Conservation (phyloP, 257 asterid species). For the Fraxinus excelsior region DNA sequence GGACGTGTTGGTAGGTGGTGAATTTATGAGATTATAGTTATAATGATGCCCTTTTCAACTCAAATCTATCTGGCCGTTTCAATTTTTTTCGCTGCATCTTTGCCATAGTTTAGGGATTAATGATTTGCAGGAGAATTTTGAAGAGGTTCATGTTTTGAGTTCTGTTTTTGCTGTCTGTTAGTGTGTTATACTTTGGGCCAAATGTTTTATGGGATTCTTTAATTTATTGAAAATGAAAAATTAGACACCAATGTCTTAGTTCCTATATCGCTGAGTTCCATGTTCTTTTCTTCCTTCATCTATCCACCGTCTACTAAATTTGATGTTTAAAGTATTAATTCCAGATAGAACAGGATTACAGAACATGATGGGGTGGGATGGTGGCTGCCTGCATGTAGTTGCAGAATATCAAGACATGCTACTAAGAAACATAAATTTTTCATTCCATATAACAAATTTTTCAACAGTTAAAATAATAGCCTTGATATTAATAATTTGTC, state of each 20-base stretch:
- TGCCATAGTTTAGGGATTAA: background rate
- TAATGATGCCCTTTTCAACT: constrained; percentile 11
- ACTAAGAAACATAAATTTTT: background rate
- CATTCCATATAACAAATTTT: background rate
- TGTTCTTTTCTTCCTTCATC: background rate
- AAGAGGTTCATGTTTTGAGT: background rate
- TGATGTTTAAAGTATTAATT: background rate
- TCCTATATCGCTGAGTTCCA: background rate
- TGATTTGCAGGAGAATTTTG: background rate
- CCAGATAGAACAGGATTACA: background rate
- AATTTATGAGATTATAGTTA: constrained; percentile 21
- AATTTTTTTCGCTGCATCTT: constrained; percentile 5
- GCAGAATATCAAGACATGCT: background rate
- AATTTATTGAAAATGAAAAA: background rate
- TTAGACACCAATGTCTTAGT: constrained; percentile 4
- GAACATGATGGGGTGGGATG: background rate
- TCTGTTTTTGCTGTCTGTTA: background rate
- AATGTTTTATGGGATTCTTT: background rate
- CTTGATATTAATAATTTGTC: constrained; percentile 2
- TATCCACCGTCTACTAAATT: background rate
- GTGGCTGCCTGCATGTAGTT: background rate
- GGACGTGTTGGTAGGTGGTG: constrained; percentile 86
- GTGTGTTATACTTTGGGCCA: constrained; percentile 1
- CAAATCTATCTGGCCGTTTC: constrained; percentile 1
- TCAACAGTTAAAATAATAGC: background rate